Conservation (phyloP, 768 basidiomycete species). For the Phlebiopsis flavidoalba region DNA sequence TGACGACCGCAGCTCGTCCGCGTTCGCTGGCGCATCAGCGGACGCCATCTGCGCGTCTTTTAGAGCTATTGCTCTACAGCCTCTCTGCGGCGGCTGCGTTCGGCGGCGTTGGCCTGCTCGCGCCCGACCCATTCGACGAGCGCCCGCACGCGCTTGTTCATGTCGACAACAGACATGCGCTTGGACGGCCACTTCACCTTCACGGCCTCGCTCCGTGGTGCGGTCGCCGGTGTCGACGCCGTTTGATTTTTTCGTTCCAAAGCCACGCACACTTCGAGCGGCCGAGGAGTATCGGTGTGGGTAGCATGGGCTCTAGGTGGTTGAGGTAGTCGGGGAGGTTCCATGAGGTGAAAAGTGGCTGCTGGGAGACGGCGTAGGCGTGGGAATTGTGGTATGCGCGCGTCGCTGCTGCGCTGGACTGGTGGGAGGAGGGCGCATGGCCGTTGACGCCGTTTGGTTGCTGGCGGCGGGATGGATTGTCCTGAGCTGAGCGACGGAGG, state of each 20-base stretch:
- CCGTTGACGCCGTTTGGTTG: constrained; percentile 33
- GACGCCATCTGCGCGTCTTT: constrained; percentile 12
- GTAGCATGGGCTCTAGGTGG: constrained; percentile 80
- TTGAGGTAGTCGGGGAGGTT: constrained; percentile 89
- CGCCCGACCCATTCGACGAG: constrained; percentile 93
- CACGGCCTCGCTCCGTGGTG: constrained; percentile 61
- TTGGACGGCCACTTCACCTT: constrained; percentile 93
- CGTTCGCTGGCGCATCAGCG: not conserved
- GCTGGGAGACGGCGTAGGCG: constrained; percentile 74
- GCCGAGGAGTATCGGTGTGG: constrained; percentile 65
- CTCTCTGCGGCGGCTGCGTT: constrained; percentile 63
- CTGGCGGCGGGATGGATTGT: constrained; percentile 46
- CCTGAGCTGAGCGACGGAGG: constrained; percentile 26
- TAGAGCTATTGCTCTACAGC: constrained; percentile 59
- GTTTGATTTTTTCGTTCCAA: constrained; percentile 38
- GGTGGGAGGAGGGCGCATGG: constrained; percentile 28
- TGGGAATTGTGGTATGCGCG: constrained; percentile 76
- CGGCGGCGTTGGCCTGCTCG: constrained; percentile 73
- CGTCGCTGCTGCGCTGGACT: constrained; percentile 31
- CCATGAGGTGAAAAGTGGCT: constrained; percentile 82
- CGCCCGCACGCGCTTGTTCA: constrained; percentile 90
- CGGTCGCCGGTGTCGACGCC: constrained; percentile 54
- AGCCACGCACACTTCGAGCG: constrained; percentile 61
- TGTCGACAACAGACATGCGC: constrained; percentile 93
- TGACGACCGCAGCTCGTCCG: not conserved